phyloP scores from a whole-genome alignment of 768 basidiomycete species.

The Cystobasidium tubakii region DNA sequence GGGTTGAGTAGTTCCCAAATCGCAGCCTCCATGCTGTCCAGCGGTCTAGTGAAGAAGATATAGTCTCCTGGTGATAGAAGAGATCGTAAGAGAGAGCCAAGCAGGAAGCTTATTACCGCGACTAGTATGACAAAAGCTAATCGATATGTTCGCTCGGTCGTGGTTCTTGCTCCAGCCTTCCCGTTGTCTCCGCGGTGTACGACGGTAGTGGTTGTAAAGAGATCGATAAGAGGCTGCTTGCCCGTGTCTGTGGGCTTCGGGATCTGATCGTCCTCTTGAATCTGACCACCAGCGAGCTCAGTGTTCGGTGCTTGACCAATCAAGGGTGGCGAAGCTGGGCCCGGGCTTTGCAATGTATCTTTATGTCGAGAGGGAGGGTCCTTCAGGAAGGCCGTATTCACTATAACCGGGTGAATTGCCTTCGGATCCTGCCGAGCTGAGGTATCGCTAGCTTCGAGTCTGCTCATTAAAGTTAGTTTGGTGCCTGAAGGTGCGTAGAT shows the following conservation, averaged over 20 bases:
- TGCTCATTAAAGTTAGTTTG: neutral
- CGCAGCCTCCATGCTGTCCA: constrained; percentile 39
- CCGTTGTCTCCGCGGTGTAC: neutral
- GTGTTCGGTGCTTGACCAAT: neutral
- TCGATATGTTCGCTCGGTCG: constrained; percentile 49
- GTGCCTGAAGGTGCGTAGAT: neutral
- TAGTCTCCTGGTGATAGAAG: constrained; percentile 86
- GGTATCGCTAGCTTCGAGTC: neutral
- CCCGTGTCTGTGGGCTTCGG: neutral
- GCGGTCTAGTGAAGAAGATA: constrained; percentile 58
- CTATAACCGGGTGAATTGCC: neutral
- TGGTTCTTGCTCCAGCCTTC: neutral
- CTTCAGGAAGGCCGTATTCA: constrained; percentile 6
- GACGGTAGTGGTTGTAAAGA: constrained; percentile 4
- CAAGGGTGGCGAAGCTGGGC: neutral
- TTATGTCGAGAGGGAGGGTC: neutral
- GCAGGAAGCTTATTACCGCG: constrained; percentile 78
- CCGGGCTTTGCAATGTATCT: neutral
- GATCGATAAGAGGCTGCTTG: neutral
- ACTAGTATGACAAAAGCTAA: constrained; percentile 64
- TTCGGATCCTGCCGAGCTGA: neutral
- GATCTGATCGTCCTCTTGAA: neutral
- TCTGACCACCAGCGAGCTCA: neutral
- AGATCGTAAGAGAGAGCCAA: constrained; percentile 83
- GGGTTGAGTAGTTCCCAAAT: constrained; percentile 41